Base-by-base conservation (phyloP, 2,329 filamentous ascomycete genomes). In the Passalora sequoiae region DNA sequence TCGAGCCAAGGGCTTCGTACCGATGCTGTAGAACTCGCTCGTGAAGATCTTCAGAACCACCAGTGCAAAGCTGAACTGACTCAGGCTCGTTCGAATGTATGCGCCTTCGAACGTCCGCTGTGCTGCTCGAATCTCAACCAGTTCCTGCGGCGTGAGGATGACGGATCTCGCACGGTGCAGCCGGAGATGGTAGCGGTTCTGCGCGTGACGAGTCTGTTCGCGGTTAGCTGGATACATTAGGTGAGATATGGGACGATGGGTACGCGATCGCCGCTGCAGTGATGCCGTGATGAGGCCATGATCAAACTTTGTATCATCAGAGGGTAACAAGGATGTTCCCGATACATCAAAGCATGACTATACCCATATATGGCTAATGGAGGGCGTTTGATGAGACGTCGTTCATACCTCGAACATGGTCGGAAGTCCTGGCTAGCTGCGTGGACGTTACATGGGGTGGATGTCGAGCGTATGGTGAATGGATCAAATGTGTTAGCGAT, bases 1-100 rank as follows among this genome's bases (percentile, higher is more conserved):
- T n/a, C n/a, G n/a, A n/a, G n/a, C n/a, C n/a, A n/a, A n/a, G n/a
- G n/a, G n/a, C n/a, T n/a, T n/a, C 60, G 56, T 60, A 57, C 92
- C 92, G 51, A 96, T 95, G 55, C 84, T 81, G 69, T 97, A 97
- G 72, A 98, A 97, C 63, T 97, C 92, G 40, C 83, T 78, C 6
- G 89, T 96, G 71, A 98, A 97, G 66, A 98, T 94, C 70, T 94
- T 95, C 55, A 95, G 80, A 40, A 98, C 86, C 51, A 98, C 83
- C 38, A 98, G 81, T 15, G 91, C 83, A 66, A 98, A 97, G 44
- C 86, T 91, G 71, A 97, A 97, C 61, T 97, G 89, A 3, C 86
- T 87, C 15, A 98, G 79, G 2, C 91, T 89, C 0, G 92, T 98
- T 49, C 92, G 86, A 61, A 96, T 84, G 68, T 97, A 98, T 16